Base-by-base conservation (phyloP, 2,329 filamentous ascomycete genomes). In the Purpureocillium lavendulum region DNA sequence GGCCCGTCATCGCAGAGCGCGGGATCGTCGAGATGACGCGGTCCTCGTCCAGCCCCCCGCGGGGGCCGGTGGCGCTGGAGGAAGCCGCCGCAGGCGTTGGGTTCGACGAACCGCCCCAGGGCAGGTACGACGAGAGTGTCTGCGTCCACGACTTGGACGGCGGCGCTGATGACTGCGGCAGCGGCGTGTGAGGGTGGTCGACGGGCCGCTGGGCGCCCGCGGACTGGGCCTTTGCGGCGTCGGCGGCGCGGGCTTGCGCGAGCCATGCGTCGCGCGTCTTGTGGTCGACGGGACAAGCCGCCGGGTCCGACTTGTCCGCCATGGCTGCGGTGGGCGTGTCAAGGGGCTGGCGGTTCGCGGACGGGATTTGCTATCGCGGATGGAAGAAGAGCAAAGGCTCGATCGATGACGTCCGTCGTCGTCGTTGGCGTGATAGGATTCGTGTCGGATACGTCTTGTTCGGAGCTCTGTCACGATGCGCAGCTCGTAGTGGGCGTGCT, bases 211-310 rank as follows among this genome's bases (percentile, higher is more conserved):
- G 36, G 42, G 39, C 15, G 35, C 40, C 15, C 38, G 37, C 1
- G 40, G 57, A 45, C 45, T 57, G 49, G 8, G 49, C 38, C 36
- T 53, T 56, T 52, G 62, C 48, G 46, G 61, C 49, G 53, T 64
- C 64, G 60, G 72, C 65, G 56, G 77, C 62, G 45, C 65, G 67
- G 31, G 82, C 79, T 56, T 87, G 79, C 41, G 75, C 70, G 30
- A 97, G 75, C 90, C 90, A 98, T 52, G 83, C 79, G 53, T 88
- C 84, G 53, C 92, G 83, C 38, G 87, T 84, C 54, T 87, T 85
- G 65, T 89, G 84, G 65, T 97, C 89, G 54, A 97, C 87, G 5
- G 92, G 92, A 55, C 92, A 97, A 42, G 70, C 71, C 47, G 52
- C 46, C 15, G 21, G 21, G 21, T 53, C 44, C 35, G 47, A 33